phyloP scores from a whole-genome alignment of 805 yeast species.

The Wickerhamomyces xylosicus region DNA sequence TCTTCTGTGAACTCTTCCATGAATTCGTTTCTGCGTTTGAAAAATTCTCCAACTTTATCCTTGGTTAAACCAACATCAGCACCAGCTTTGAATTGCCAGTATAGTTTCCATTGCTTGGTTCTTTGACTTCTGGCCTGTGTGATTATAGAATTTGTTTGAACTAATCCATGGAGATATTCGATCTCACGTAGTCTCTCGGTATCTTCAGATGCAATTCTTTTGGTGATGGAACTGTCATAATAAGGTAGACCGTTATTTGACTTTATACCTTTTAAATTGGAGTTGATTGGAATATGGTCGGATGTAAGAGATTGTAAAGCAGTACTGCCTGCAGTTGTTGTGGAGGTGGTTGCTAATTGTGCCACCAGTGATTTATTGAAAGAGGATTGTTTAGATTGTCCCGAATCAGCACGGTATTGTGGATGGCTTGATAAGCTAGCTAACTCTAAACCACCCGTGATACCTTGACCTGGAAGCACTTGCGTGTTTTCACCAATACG shows the following conservation, averaged over 20 bases:
- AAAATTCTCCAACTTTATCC: conserved; percentile 15
- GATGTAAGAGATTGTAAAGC: conserved; percentile 3
- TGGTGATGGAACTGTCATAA: conserved; percentile 20
- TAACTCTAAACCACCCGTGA: conserved; percentile 18
- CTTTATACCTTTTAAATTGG: conserved; percentile 12
- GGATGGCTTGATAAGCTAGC: conserved; percentile 16
- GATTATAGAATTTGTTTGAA: conserved; percentile 33
- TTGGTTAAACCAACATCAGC: conserved; percentile 23
- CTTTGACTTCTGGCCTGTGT: conserved; percentile 31
- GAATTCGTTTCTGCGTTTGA: conserved; percentile 21
- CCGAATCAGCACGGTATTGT: conserved; percentile 12
- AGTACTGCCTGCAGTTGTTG: conserved; percentile 1
- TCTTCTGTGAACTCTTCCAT: conserved; percentile 21
- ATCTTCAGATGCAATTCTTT: conserved; percentile 22
- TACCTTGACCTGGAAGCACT: conserved; percentile 21
- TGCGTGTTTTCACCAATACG: conserved; percentile 15
- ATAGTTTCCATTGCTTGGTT: conserved; percentile 36
- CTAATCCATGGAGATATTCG: conserved; percentile 39
- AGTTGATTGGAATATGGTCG: conserved; percentile 12
- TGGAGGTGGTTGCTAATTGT: conserved; percentile 4
- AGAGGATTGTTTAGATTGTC: conserved; percentile 4
- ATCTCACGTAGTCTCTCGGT: conserved; percentile 31
- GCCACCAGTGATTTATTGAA: conserved; percentile 9
- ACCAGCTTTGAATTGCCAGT: conserved; percentile 36
- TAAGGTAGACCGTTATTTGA: conserved; percentile 33